A percentile compares a stretch with the other conserved stretches of the same genome.
Evolutionary conservation across 2,329 filamentous ascomycete species (phyloP).

Genomic region (Simplicillium sp.): DNA sequence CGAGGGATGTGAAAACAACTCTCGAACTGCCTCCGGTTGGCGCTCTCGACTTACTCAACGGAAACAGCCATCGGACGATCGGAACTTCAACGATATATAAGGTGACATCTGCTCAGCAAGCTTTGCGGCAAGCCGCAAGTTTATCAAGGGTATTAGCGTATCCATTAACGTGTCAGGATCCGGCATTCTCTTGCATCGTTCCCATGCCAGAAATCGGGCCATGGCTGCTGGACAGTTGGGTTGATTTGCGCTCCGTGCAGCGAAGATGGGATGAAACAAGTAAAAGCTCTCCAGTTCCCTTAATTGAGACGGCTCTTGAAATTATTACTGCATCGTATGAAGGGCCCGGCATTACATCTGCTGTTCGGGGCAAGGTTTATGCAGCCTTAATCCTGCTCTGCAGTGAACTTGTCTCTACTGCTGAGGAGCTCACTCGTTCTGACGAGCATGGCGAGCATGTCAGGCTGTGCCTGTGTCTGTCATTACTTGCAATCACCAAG

Average conservation of each 20-base stretch:
- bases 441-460: constrained; percentile 17
- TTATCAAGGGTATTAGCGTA: constrained; percentile 34
- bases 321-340: constrained; percentile 16
- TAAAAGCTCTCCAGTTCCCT: constrained; percentile 19
- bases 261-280: constrained; percentile 23
- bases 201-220: constrained; percentile 29
- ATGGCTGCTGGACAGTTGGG: constrained; percentile 41
- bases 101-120: constrained; percentile 29
- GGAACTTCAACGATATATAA: constrained; percentile 20
- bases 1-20: constrained; percentile 15
- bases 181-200: constrained; percentile 19
- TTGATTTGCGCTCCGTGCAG: constrained; percentile 30
- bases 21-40: constrained; percentile 28
- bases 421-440: constrained; percentile 18
- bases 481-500: constrained; percentile 27
- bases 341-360: constrained; percentile 8
- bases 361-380: constrained; percentile 24
- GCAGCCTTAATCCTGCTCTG: constrained; percentile 31
- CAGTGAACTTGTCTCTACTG: constrained; percentile 25
- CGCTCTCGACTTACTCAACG: constrained; percentile 19
- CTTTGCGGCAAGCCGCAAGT: constrained; percentile 34
- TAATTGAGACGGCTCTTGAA: constrained; percentile 27
- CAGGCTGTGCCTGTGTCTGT: constrained; percentile 24
- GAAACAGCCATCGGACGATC: too few relatives aligned
- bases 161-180: constrained; percentile 23